Percentiles rank a stretch among this genome's conserved stretches.
Conservation (phyloP, 306 rosid genomes). For the Cicer arietinum region DNA sequence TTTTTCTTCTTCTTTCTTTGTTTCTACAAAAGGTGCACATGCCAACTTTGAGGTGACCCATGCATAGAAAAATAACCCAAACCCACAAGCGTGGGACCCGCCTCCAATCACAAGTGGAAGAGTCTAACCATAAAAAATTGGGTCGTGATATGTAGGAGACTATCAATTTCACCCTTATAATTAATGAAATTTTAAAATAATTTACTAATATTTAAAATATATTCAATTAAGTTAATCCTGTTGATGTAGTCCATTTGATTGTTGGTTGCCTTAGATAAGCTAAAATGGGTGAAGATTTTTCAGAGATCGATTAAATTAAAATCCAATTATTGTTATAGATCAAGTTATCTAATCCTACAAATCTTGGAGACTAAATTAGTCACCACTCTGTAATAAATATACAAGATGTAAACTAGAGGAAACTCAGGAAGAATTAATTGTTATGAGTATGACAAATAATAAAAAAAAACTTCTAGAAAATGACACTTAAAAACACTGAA, state of each 20-base stretch:
- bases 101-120: background rate
- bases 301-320: background rate
- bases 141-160: background rate
- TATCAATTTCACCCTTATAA: background rate
- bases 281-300: background rate
- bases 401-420: no score
- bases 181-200: background rate
- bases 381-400: background rate
- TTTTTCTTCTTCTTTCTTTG: background rate
- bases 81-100: background rate
- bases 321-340: background rate
- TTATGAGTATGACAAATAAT: no score
- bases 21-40: background rate
- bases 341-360: no score
- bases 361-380: no score
- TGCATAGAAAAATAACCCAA: background rate
- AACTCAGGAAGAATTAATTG: background rate
- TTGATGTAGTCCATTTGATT: background rate
- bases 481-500: no score
- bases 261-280: background rate
- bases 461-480: no score
- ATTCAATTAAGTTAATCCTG: background rate
- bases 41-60: background rate
- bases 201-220: background rate
- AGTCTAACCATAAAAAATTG: background rate